Evolutionary conservation across 495 filamentous ascomycete genomes (phyloP), one percentile per base, ranked within the genome.

Genomic region (Diplogelasinospora grovesii): DNA sequence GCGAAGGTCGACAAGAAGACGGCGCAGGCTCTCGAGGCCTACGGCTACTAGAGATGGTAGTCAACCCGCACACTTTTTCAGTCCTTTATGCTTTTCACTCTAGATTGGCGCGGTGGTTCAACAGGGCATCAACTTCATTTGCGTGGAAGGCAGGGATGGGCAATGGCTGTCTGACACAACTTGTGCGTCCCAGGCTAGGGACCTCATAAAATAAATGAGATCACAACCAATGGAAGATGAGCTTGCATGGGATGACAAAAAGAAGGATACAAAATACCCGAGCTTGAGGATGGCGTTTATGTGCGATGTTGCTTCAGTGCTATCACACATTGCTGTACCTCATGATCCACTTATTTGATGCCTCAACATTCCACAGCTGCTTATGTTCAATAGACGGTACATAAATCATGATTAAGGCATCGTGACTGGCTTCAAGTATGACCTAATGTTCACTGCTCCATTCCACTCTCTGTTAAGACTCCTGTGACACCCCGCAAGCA

Each of bases 1-100:
- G 88, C 88, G 45, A 87, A 77, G 63, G 84, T 94, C 69, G 82
- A 89, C 74, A 78, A 55, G 57, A 75, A 76, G 73, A 73, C 67
- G 55, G 55, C 61, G 44, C 63, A 71, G 65, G 64, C 72, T 44
- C 70, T 78, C 56, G 60, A 65, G 63, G 63, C 67, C 37, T 72
- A 54, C 57, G 74, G 74, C 57, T 75, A 77, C 70, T 77, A 76
- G 43, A 55, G 30, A 41, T 47, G 60, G 55, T 49, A 30, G 53
- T 43, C 36, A 34, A 22, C n/a, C 46, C 23, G 29, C 49, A 47
- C 46, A 38, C 39, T 43, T 43, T 48, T 55, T 53, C 29, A 43
- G 47, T 59, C 55, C 49, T 61, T 57, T 61, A 46, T 59, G 55
- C 50, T 50, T 63, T 63, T 63, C 46, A 46, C 57, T 59, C 57